These are phyloP conservation scores for Blastobotrys arbuscula DNA, from an alignment of 1,139 yeast species.

Conservation along the genomic window DNA sequence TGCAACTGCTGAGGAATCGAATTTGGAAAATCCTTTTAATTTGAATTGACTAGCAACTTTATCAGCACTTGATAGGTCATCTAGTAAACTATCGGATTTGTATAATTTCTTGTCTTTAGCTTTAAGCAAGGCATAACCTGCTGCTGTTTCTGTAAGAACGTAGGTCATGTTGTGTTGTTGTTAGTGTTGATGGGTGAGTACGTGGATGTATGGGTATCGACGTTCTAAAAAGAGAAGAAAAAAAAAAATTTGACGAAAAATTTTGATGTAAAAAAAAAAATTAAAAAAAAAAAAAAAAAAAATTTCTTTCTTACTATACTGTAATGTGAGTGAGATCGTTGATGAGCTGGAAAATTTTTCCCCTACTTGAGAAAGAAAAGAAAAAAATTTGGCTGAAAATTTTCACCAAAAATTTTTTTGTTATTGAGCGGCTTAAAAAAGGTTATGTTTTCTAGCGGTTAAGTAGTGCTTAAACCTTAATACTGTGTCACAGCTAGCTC, in stretches of 20 bases:
- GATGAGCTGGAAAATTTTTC: too few species aligned
- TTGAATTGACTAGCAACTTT: conserved; percentile 76
- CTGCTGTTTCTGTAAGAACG: conserved; percentile 96
- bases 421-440: too few species aligned
- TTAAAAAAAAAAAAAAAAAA: conserved; percentile 2
- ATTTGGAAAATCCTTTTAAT: conserved; percentile 91
- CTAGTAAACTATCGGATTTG: conserved; percentile 68
- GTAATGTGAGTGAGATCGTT: too few species aligned
- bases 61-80: conserved; percentile 78
- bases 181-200: neutral
- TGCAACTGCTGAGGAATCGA: conserved; percentile 91
- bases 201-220: neutral
- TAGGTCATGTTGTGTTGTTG: conserved; percentile 58
- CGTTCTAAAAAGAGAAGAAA: neutral
- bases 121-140: conserved; percentile 95
- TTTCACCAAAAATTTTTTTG: too few species aligned
- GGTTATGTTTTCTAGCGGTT: too few species aligned
- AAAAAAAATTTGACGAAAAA: too few species aligned
- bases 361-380: neutral
- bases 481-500: too few species aligned
- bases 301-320: neutral
- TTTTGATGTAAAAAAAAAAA: too few species aligned
- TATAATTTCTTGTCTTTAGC: conserved; percentile 96
- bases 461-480: too few species aligned
- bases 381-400: neutral